Conservation (phyloP, 805 yeast genomes). For the Lachancea meyersii region DNA sequence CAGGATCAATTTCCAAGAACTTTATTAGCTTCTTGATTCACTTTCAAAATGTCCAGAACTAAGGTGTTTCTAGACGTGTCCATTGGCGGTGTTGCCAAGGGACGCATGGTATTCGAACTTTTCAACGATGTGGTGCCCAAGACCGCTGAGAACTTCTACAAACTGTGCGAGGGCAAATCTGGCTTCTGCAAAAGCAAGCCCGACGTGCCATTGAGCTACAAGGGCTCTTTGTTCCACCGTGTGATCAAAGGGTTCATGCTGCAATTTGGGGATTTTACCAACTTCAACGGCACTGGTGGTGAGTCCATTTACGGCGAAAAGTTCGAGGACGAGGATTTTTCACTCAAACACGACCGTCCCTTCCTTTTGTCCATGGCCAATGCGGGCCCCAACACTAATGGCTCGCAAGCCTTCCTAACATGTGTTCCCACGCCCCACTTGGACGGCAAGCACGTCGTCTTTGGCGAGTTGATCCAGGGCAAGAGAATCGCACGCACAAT, state of each 20-base stretch:
- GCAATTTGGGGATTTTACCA: conserved; percentile 93
- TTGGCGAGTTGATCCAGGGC: conserved; percentile 82
- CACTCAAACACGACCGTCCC: conserved; percentile 70
- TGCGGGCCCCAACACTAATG: conserved; percentile 92
- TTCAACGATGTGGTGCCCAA: conserved; percentile 71
- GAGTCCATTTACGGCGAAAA: conserved; percentile 79
- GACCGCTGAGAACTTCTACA: conserved; percentile 85
- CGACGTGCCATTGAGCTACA: conserved; percentile 57
- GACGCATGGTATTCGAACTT: conserved; percentile 75
- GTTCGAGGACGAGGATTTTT: conserved; percentile 86
- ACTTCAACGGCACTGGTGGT: conserved; percentile 69
- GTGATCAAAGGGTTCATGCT: conserved; percentile 86
- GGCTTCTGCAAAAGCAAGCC: conserved; percentile 38
- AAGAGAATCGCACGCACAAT: conserved; percentile 72
- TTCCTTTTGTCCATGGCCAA: conserved; percentile 94
- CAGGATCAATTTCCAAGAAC: no score
- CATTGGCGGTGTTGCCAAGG: conserved; percentile 61
- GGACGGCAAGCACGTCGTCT: conserved; percentile 94
- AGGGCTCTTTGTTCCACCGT: conserved; percentile 88
- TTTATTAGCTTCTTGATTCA: no score
- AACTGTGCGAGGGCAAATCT: conserved; percentile 79
- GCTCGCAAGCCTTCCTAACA: conserved; percentile 92
- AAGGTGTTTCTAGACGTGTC: conserved; percentile 75
- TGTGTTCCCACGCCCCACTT: conserved; percentile 91
- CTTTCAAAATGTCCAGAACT: conserved; percentile 29